Evolutionary conservation across 177 flowering plant species (phyloP).

Genomic region (Vitis hybrid): DNA sequence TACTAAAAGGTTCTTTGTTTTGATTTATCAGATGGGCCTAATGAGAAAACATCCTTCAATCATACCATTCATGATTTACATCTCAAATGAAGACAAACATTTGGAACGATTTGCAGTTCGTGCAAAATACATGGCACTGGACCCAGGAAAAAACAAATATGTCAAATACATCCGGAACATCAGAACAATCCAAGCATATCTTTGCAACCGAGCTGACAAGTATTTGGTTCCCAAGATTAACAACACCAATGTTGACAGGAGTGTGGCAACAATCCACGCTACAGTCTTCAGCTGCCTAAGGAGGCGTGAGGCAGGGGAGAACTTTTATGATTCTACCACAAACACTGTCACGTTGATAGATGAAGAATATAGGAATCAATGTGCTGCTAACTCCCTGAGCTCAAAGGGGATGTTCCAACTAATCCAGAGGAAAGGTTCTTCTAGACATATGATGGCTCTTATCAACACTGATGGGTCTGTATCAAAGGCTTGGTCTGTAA

Average conservation of each 20-base stretch:
- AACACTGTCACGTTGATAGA: conserved; percentile 72
- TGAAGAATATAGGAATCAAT: conserved; percentile 91
- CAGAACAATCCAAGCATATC: conserved; percentile 91
- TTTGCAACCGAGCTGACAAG: conserved; percentile 92
- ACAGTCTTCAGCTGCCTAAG: conserved; percentile 93
- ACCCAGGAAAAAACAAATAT: conserved; percentile 92
- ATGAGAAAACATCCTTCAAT: conserved; percentile 99
- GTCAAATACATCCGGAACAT: conserved; percentile 90
- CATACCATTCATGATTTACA: conserved; percentile 94
- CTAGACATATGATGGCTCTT: conserved; percentile 91
- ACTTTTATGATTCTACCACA: conserved; percentile 74
- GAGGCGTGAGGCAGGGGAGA: conserved; percentile 84
- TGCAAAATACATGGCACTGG: conserved; percentile 97
- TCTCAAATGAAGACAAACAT: conserved; percentile 90
- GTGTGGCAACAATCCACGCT: conserved; percentile 98
- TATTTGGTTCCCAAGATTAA: conserved; percentile 95
- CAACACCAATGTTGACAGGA: conserved; percentile 92
- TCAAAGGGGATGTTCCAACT: conserved; percentile 97
- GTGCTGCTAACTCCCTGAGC: conserved; percentile 82
- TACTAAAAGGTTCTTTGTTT: neutral
- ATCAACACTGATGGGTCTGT: conserved; percentile 91
- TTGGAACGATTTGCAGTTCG: conserved; percentile 98
- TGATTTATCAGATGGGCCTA: conserved; percentile 78
- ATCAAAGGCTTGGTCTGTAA: conserved; percentile 94
- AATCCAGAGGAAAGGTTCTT: conserved; percentile 91